Base-by-base conservation (phyloP, 106 monocot species). In the Amphibolis antarctica region DNA sequence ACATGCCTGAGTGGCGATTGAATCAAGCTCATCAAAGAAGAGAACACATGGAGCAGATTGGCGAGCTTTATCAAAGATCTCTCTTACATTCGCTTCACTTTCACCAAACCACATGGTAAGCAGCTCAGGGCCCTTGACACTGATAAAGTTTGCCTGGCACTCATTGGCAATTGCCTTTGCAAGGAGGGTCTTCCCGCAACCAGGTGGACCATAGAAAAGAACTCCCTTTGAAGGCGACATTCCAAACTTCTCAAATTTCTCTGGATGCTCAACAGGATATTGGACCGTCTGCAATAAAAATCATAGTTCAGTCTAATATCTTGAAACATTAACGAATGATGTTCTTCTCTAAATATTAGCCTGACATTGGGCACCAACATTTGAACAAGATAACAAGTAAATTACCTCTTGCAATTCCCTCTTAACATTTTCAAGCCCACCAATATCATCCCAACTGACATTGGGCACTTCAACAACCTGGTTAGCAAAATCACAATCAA, bases 201-300 rank as follows among this genome's bases (percentile, higher is more conserved):
- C 66, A 23, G 65, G 74, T 23, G 74, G 74, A 21, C 74, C 65
- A 43, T 74, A 74, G 51, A 74, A 66, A 5, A 74, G 74, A 19
- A 66, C 74, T 1, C 74, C 65, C 42, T 74, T 74, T 2, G 74
- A 74, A n/a, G 74, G 74, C 1, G 74, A 74, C 74, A 74, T 74
- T 30, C 74, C 74, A 44, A 74, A 74, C 30, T 74, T 74, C 66
- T 74, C 74, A 52, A 74, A 74, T 59, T 74, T 74, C 30, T 74
- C 74, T 26, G 64, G 74, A 51, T 74, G 74, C 64, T 74, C 65
- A 3, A 66, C 74, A 19, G 74, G 74, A 19, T 66, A 74, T 58
- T 74, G 74, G 13, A 74, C 74, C 14, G 74, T 74, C 65, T 66
- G 51, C 58, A 60, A 43, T 28, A 20, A 12, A 25, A 36, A 36